These are phyloP conservation scores for Cryptococcus hybrid DNA, from an alignment of 1,284 basidiomycete species.

Conservation along the genomic window DNA sequence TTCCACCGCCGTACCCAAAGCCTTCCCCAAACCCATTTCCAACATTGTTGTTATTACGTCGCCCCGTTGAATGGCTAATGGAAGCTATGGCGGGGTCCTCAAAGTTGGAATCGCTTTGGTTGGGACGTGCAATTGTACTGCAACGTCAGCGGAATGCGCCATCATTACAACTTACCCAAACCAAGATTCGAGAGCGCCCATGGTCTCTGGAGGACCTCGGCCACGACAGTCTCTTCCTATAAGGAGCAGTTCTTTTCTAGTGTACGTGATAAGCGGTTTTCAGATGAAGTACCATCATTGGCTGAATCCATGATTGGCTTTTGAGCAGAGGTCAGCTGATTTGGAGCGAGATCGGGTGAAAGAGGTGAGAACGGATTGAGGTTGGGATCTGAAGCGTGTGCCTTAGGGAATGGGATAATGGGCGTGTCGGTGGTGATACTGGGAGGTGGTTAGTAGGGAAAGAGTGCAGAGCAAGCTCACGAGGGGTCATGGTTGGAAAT, in stretches of 20 bases:
- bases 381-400: constrained; percentile 22
- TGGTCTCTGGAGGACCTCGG: constrained; percentile 11
- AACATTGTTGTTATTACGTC: constrained; percentile 10
- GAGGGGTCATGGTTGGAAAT: too few species aligned
- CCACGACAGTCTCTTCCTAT: constrained; percentile 19
- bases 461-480: too few species aligned
- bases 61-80: constrained; percentile 23
- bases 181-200: constrained; percentile 27
- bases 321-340: not conserved
- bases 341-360: constrained; percentile 32
- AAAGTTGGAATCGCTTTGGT: constrained; percentile 3
- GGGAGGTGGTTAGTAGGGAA: not conserved
- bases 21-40: constrained; percentile 42
- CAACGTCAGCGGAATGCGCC: not conserved
- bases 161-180: constrained; percentile 27
- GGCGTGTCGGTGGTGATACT: not conserved
- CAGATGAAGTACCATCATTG: not conserved
- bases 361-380: constrained; percentile 44
- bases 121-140: constrained; percentile 4
- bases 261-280: constrained; percentile 18
- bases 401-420: constrained; percentile 20
- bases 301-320: not conserved
- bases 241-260: constrained; percentile 17
- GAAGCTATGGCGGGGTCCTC: constrained; percentile 45
- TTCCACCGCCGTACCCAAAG: constrained; percentile 46